Evolutionary conservation across 495 filamentous ascomycete genomes (phyloP), one percentile per base, ranked within the genome.

Genomic region (Lasiosphaeria ovina): DNA sequence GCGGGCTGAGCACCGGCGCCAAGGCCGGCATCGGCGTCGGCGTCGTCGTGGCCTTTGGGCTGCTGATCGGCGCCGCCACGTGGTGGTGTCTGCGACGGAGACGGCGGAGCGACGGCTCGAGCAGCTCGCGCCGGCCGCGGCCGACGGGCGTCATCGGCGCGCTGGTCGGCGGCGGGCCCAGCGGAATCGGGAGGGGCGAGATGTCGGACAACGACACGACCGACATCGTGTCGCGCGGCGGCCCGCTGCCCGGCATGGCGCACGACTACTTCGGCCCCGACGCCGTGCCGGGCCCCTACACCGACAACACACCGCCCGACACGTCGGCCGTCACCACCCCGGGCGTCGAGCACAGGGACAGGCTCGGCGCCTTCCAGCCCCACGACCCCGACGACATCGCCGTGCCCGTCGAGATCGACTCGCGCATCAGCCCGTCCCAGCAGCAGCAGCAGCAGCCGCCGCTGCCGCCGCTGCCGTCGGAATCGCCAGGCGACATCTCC

Each of bases 1-100:
- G 8, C 3, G 71, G 62, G 7, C 62, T 79, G 7, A 71, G 74
- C 24, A 62, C 61, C 4, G 76, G 72, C 8, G 77, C 76, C 0
- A 77, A 72, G 60, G 77, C 72, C 1, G 79, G 79, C 40, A 73
- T 81, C 9, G 77, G 71, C n/a, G 70, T 79, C 16, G 80, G 77
- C 16, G 74, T 66, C 6, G 58, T 64, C 36, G 58, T 52, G 0
- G 34, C 33, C 11, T 70, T 67, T 5, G 58, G 70, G n/a, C 44
- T 75, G 33, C 16, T 77, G 10, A 73, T 79, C 57, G 74, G 72
- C 4, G 60, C 55, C 3, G 55, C 69, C 9, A 74, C 70, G 0
- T 77, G 76, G 76, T 66, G 67, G 47, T 76, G 69, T 45, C 48
- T 79, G 51, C 66, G 62, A 31, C 65, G 64, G 36, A 69, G 72